Conservation (phyloP, 148 eudicot species). For the Chenopodium berlandieri region DNA sequence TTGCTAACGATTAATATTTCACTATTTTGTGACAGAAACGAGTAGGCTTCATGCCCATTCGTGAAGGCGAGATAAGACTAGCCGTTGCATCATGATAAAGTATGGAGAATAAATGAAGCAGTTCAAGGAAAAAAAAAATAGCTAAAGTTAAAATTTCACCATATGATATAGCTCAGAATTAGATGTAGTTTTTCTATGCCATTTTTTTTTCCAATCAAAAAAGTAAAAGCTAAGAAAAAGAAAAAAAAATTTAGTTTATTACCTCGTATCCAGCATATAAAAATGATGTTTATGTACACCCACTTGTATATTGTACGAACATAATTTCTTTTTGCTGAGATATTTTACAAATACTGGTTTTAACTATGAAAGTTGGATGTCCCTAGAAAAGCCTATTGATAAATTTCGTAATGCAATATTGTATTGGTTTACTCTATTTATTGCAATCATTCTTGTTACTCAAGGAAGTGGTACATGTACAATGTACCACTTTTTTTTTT, state of each 20-base stretch:
- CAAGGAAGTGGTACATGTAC: no score
- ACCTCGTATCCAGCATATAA: slow-evolving; percentile 23
- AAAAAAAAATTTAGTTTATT: background rate
- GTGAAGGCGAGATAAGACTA: slow-evolving; percentile 52
- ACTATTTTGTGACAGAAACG: slow-evolving; percentile 45
- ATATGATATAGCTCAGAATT: background rate
- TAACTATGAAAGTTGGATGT: background rate
- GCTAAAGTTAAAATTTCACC: background rate
- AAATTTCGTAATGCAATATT: background rate
- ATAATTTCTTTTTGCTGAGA: slow-evolving; percentile 23
- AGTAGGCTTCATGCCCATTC: slow-evolving; percentile 61
- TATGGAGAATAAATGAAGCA: background rate
- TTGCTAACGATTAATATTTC: background rate
- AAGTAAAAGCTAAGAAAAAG: background rate
- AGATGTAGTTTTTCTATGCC: background rate
- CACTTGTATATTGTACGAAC: slow-evolving; percentile 24
- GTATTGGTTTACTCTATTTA: no score
- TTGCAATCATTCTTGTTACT: no score
- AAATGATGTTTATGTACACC: slow-evolving; percentile 19
- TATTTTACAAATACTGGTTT: background rate
- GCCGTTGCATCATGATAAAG: slow-evolving; percentile 36
- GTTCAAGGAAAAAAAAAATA: background rate
- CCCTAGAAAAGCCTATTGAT: background rate
- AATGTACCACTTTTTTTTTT: no score
- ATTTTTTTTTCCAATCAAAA: background rate